Conservation (phyloP, 495 filamentous ascomycete species). For the Hamigera avellanea region DNA sequence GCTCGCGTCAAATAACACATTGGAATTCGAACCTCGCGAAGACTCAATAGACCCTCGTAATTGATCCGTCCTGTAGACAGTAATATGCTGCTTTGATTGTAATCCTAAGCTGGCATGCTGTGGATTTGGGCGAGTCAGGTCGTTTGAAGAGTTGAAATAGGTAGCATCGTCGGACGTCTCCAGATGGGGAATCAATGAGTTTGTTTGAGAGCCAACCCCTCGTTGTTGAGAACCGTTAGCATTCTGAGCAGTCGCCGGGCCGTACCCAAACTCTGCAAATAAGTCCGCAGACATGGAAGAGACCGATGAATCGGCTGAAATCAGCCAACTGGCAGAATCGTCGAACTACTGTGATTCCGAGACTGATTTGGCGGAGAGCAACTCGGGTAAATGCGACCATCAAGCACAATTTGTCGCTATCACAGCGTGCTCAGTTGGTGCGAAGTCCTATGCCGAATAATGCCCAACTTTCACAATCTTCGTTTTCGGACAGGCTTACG, state of each 20-base stretch:
- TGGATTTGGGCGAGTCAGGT: constrained; percentile 1
- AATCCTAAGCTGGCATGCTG: background rate
- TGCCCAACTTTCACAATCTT: too few relatives aligned
- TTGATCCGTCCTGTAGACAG: background rate
- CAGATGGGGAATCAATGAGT: constrained; percentile 15
- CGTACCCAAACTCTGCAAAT: constrained; percentile 54
- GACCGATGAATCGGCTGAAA: too few relatives aligned
- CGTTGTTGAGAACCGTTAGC: constrained; percentile 5
- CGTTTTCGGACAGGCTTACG: too few relatives aligned
- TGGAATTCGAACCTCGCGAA: background rate
- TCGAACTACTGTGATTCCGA: too few relatives aligned
- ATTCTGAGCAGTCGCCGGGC: constrained; percentile 7
- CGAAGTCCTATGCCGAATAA: too few relatives aligned
- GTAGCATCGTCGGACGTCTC: constrained; percentile 14
- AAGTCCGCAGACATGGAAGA: constrained; percentile 60
- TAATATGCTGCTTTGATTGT: background rate
- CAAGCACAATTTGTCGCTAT: too few relatives aligned
- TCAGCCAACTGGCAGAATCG: too few relatives aligned
- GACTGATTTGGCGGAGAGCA: too few relatives aligned
- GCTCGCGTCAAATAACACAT: constrained; percentile 36
- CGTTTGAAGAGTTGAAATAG: constrained; percentile 5
- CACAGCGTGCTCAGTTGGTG: too few relatives aligned
- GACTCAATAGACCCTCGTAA: background rate
- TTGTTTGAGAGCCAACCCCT: constrained; percentile 5
- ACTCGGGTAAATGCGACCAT: too few relatives aligned